Base-by-base conservation (phyloP, 2,329 filamentous ascomycete genomes). In the Domatiomyces globalis region DNA sequence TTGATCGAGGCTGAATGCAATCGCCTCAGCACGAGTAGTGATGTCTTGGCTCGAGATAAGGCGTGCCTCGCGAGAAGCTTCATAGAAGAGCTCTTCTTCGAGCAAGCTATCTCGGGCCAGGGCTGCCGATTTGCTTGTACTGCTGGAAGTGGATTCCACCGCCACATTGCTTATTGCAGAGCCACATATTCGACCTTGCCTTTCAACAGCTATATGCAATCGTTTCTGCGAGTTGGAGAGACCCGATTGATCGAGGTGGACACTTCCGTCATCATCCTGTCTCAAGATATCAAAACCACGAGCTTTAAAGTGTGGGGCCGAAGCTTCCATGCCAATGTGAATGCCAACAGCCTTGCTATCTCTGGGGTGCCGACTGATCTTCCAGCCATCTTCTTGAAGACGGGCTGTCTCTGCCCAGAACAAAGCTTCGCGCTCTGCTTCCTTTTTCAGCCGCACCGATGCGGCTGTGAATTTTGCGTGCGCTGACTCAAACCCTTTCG, bases 361-460 rank as follows among this genome's bases (percentile, higher is more conserved):
- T 5, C 81, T 73, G 0, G 87, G 87, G 43, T 92, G 71, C 47
- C 84, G 78, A 59, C 84, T 90, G 17, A 96, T 72, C 18, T 85
- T 83, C 90, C 92, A 98, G 4, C 89, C 88, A 50, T 81, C 83
- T 58, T 87, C 79, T 57, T 84, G 87, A 45, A 96, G 81, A 8
- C 81, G 79, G 46, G 94, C 71, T 2, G 96, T 78, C 60, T 94
- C 84, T 51, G 84, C 78, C 92, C 92, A 98, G 66, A 94, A 98
- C 60, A 77, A 83, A 1, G 82, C 83, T 70, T 98, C 92, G 27
- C 80, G 79, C 8, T 78, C 75, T 33, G 94, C 84, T 65, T 95
- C 89, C 9, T 77, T 78, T 60, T 87, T 79, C 10, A 98, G 69
- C 43, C 86, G 77, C 22, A 76, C 74, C 0, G 85, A 84, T 4